Percentiles rank a stretch among this genome's conserved stretches.
These are phyloP conservation scores for Trichoderma asperellum DNA, from an alignment of 2,329 filamentous ascomycete species.

Conservation along the genomic window DNA sequence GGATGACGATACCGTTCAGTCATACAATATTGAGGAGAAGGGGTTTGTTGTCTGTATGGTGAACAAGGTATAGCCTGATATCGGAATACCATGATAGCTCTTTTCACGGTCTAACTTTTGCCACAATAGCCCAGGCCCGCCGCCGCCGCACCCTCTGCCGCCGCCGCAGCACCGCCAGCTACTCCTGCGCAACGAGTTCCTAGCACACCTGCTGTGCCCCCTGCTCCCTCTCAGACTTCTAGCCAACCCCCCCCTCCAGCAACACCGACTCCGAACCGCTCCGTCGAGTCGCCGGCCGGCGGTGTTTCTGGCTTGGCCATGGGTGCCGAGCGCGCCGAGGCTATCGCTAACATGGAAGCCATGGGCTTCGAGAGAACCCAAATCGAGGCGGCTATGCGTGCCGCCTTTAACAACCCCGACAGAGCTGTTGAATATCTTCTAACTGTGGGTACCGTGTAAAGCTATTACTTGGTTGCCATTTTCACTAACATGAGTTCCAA, in stretches of 20 bases:
- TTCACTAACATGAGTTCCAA: slow-evolving; percentile 42
- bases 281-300: slow-evolving; percentile 47
- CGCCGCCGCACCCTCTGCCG: slow-evolving; percentile 59
- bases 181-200: slow-evolving; percentile 60
- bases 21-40: slow-evolving; percentile 99
- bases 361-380: slow-evolving; percentile 93
- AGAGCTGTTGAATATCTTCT: slow-evolving; percentile 95
- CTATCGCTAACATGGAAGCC: slow-evolving; percentile 89
- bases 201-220: slow-evolving; percentile 63
- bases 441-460: slow-evolving; percentile 62
- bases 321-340: slow-evolving; percentile 78
- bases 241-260: slow-evolving; percentile 55
- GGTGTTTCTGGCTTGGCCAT: slow-evolving; percentile 79
- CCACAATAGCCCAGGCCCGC: slow-evolving; percentile 52
- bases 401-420: slow-evolving; percentile 95
- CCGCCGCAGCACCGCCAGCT: slow-evolving; percentile 62
- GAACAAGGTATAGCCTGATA: slow-evolving; percentile 72
- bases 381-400: slow-evolving; percentile 92
- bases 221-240: slow-evolving; percentile 48
- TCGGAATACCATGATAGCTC: background rate
- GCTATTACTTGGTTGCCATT: background rate
- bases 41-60: slow-evolving; percentile 99
- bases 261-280: slow-evolving; percentile 58
- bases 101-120: background rate
- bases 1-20: slow-evolving; percentile 94